Evolutionary conservation across 1,284 basidiomycete species (phyloP).

Genomic region (Leccinum griseonigrum): DNA sequence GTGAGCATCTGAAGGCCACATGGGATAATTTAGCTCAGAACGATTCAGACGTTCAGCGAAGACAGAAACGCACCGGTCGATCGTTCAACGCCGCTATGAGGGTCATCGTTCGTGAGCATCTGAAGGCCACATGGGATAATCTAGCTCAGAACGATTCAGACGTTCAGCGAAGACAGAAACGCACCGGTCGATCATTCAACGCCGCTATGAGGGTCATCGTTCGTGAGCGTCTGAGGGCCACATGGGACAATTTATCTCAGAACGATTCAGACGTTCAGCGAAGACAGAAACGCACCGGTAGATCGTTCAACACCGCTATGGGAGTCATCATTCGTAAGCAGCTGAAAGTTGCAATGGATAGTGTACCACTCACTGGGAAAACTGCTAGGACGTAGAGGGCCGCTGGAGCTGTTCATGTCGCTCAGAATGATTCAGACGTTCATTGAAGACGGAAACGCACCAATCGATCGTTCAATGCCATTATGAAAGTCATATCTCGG

Average conservation of each 20-base stretch:
- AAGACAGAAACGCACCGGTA: too few species aligned
- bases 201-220: too few species aligned
- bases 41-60: not conserved
- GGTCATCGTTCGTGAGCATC: not conserved
- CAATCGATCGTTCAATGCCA: not conserved
- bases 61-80: not conserved
- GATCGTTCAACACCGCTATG: not conserved
- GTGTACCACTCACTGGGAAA: not conserved
- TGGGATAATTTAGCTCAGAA: not conserved
- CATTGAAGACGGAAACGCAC: not conserved
- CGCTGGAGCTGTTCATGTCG: not conserved
- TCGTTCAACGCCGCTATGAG: not conserved
- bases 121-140: too few species aligned
- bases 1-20: too few species aligned
- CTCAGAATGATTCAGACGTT: not conserved
- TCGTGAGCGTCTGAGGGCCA: too few species aligned
- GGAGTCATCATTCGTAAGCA: not conserved
- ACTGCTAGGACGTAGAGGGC: not conserved
- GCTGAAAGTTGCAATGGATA: not conserved
- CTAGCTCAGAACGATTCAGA: not conserved
- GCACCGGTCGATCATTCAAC: not conserved
- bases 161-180: not conserved
- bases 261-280: too few species aligned
- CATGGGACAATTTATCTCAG: too few species aligned
- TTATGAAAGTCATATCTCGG: not conserved